Conservation (phyloP, 2,329 filamentous ascomycete genomes). For the Penicillium expansum region DNA sequence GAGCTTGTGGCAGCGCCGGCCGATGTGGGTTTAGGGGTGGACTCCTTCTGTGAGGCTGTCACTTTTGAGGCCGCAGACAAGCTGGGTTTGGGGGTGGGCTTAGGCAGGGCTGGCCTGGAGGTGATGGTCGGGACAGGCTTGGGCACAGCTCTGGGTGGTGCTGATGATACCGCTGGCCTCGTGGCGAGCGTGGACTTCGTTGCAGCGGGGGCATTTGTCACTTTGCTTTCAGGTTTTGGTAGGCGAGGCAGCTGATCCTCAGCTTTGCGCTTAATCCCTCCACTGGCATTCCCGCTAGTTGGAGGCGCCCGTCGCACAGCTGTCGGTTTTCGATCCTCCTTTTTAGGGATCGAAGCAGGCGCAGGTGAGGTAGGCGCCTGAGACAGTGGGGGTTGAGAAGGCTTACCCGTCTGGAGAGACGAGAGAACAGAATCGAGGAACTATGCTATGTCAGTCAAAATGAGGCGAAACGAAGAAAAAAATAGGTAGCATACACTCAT, state of each 20-base stretch:
- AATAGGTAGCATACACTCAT: constrained; percentile 40
- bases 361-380: constrained; percentile 26
- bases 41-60: constrained; percentile 17
- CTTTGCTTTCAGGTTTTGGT: constrained; percentile 25
- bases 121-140: constrained; percentile 10
- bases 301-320: constrained; percentile 15
- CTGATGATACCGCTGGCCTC: constrained; percentile 19
- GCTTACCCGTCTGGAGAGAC: constrained; percentile 48
- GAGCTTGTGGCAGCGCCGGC: constrained; percentile 20
- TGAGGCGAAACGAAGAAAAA: background rate
- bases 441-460: constrained; percentile 33
- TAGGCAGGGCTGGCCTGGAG: constrained; percentile 14
- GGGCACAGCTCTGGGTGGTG: constrained; percentile 20
- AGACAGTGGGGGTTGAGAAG: constrained; percentile 29
- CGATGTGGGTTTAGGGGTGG: constrained; percentile 11
- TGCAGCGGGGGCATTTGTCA: constrained; percentile 16
- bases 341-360: constrained; percentile 23
- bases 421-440: constrained; percentile 53
- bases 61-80: constrained; percentile 19
- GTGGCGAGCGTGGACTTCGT: constrained; percentile 17
- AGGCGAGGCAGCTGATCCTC: constrained; percentile 38
- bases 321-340: constrained; percentile 24
- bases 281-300: constrained; percentile 18
- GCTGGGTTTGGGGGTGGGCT: constrained; percentile 20
- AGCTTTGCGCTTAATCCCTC: constrained; percentile 44